These are phyloP conservation scores for Tolypocladium cylindrosporum DNA, from an alignment of 2,329 filamentous ascomycete genomes.

Conservation along the genomic window DNA sequence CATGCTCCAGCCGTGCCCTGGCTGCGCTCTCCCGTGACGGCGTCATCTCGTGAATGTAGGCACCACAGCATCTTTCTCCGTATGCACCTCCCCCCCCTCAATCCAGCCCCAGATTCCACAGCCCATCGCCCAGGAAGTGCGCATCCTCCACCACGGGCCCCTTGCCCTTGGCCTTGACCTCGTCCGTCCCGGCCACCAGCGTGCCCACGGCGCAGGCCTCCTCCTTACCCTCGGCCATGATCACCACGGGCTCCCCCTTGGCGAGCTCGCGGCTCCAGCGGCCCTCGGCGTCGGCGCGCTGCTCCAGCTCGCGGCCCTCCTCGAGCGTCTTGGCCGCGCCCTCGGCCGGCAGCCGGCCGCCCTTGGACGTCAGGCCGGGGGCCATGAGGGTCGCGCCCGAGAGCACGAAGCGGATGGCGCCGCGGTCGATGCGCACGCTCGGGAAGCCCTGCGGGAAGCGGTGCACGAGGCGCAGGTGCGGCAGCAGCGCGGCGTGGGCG, in stretches of 20 bases:
- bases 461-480: constrained; percentile 84
- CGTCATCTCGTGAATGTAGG: neutral
- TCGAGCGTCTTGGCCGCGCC: constrained; percentile 19
- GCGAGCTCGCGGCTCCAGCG: constrained; percentile 58
- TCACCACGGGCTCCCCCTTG: constrained; percentile 75
- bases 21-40: neutral
- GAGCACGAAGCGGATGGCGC: constrained; percentile 93
- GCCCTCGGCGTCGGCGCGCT: constrained; percentile 36
- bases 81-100: constrained; percentile 13
- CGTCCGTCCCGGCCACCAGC: constrained; percentile 74
- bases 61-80: neutral
- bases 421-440: constrained; percentile 81
- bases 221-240: constrained; percentile 88
- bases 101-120: constrained; percentile 65
- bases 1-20: neutral
- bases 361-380: constrained; percentile 76
- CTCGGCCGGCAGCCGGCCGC: constrained; percentile 64
- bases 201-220: constrained; percentile 82
- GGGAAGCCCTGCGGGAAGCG: constrained; percentile 78
- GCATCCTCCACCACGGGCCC: constrained; percentile 88
- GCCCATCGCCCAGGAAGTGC: constrained; percentile 86
- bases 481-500: constrained; percentile 64
- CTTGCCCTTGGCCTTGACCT: constrained; percentile 91
- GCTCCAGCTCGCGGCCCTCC: constrained; percentile 33
- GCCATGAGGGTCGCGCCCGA: constrained; percentile 94